Evolutionary conservation across 441 rosid genomes (phyloP), one percentile per base, ranked within the genome.

Genomic region (Capsella rubella): DNA sequence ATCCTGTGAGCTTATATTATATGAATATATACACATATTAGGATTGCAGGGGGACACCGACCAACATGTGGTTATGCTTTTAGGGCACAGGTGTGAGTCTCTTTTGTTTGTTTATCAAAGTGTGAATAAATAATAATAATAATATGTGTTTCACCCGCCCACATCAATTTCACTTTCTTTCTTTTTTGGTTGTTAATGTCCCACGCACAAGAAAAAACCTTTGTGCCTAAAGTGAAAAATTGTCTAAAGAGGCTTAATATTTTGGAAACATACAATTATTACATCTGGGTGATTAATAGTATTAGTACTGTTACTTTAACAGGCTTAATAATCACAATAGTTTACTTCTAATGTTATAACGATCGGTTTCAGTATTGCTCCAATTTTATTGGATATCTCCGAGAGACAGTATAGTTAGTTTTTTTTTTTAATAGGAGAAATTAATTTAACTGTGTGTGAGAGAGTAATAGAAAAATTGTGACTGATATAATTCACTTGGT

Each of bases 61-160:
- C 86, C 84, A 83, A 76, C 86, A 87, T 81, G 70, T 78, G 88
- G 86, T 88, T 82, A 73, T 82, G 87, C 92, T 88, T 89, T 89
- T 80, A 76, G 93, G 93, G 87, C 86, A 80, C 92, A 89, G 67
- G 77, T 78, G 73, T 60, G 72, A 53, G 65, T 28, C 69, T 72
- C 29, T 80, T 79, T 63, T 78, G 82, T 82, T 58, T 68, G 72
- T 67, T 75, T 80, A 58, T 28, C 18, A 42, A 51, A 73, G 77
- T 66, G 73, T 66, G 69, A 59, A 42, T 21, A 21, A 21, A 2
- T 21, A 21, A 21, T 32, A 66, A 61, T 72, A 79, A 69, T 50
- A 73, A 66, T 82, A 71, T 79, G 71, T 81, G 73, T 66, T 79
- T 81, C 87, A 79, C 76, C 81, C 65, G 72, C 71, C 54, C 52